Evolutionary conservation across 164 flowering plant genomes (phyloP), one percentile per base, ranked within the genome.

Genomic region (Vitis riparia): DNA sequence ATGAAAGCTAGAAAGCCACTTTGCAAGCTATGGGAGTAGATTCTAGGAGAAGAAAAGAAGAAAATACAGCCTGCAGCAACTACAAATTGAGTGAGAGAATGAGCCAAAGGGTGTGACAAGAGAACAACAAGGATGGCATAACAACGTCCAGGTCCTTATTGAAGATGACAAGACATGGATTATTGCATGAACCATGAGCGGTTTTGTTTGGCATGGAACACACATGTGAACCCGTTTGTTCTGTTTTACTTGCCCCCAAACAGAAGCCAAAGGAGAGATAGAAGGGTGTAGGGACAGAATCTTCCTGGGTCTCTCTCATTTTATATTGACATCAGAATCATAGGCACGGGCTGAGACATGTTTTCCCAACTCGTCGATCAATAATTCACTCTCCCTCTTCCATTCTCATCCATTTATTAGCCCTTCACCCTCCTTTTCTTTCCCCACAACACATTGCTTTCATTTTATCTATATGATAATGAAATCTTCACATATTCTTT

Each of bases 341-440:
- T 47, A 62, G 11, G 80, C 73, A 83, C 78, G 81, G 80, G 77
- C 73, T 59, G 17, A 49, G 75, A 65, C 84, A 79, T 79, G 80
- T 75, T 67, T 73, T 76, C 73, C 71, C 60, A 56, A 50, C 63
- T 60, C 60, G 67, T 59, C 63, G 29, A 29, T 51, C 76, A 77
- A 79, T 79, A 69, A 81, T 79, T 71, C 37, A 55, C 65, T 56
- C 71, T 62, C 56, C 49, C 73, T 68, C 70, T 50, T 68, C 66
- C 76, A 51, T 59, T 30, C 53, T 17, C 60, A 60, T 6, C 80
- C 76, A 75, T 78, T 69, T 78, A 78, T 73, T 55, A 64, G 23
- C 17, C 30, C 51, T 14, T 12, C 61, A 60, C 11, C 1, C 16
- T 11, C 62, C 9, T 48, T 63, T 50, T n/a, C 13, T 51, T 17